A percentile compares a stretch with the other conserved stretches of the same genome.
Conservation (phyloP, 2,329 filamentous ascomycete genomes). For the Colletotrichum falcatum region DNA sequence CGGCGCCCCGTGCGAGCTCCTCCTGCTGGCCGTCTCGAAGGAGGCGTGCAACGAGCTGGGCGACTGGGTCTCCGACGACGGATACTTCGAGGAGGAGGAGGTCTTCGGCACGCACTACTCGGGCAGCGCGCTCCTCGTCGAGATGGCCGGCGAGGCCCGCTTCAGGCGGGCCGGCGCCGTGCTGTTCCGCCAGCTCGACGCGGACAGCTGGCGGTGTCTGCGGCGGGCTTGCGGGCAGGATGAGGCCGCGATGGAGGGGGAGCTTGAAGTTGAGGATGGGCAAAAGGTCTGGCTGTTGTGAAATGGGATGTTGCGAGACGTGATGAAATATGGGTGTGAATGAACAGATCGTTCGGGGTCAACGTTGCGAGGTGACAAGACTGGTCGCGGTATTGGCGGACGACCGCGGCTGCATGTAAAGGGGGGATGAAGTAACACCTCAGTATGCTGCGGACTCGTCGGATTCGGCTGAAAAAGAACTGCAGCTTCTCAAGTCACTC, state of each 20-base stretch:
- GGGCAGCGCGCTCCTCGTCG: constrained; percentile 18
- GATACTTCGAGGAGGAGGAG: constrained; percentile 15
- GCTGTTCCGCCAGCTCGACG: constrained; percentile 3
- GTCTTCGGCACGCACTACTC: not conserved
- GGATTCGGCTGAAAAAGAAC: not conserved
- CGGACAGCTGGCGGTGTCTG: not conserved
- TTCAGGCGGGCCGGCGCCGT: constrained; percentile 11
- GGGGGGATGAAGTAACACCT: not conserved
- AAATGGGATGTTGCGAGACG: rapidly evolving
- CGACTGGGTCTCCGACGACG: not conserved
- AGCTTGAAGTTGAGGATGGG: not conserved
- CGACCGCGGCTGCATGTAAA: not conserved
- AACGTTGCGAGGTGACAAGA: not conserved
- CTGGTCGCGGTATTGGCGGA: not conserved
- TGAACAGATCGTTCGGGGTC: too few species aligned
- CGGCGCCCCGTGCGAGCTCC: not conserved
- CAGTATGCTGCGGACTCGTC: not conserved
- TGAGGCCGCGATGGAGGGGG: not conserved
- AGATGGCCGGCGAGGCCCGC: not conserved
- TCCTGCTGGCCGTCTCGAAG: constrained; percentile 15
- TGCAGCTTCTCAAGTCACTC: not conserved
- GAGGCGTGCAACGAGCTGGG: not conserved
- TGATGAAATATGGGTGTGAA: too few species aligned
- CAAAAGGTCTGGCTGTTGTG: not conserved
- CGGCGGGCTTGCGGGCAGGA: constrained; percentile 8